A percentile compares a stretch with the other conserved stretches of the same genome.
Evolutionary conservation across 78 protist species (phyloP).

Genomic region (Cavenderia fasciculata): DNA sequence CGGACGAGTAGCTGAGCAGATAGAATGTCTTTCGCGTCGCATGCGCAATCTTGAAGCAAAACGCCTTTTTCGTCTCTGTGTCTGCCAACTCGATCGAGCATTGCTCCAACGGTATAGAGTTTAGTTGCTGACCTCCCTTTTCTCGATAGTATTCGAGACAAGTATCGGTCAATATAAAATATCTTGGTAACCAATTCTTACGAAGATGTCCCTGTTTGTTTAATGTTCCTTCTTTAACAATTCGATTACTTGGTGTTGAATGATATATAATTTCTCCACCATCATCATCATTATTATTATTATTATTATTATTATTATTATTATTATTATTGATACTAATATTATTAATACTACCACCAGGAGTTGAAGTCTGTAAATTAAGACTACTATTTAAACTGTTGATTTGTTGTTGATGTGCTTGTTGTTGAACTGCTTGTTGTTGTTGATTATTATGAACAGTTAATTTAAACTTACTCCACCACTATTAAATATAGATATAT

Average conservation of each 20-base stretch:
- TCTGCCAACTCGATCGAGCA: constrained; percentile 63
- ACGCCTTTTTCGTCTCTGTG: constrained; percentile 37
- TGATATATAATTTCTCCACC: constrained; percentile 14
- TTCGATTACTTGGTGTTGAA: constrained; percentile 1
- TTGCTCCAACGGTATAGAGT: constrained; percentile 30
- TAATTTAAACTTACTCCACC: too few species aligned
- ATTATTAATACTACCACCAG: too few species aligned
- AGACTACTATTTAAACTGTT: too few species aligned
- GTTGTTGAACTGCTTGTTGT: too few species aligned
- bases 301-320: neutral
- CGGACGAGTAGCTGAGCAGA: constrained; percentile 13
- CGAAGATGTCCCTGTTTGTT: constrained; percentile 74
- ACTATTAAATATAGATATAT: too few species aligned
- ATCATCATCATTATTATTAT: constrained; percentile 11
- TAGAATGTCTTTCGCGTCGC: constrained; percentile 43
- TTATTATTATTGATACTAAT: neutral
- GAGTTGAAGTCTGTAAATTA: too few species aligned
- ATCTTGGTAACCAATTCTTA: constrained; percentile 72
- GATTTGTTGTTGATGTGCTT: too few species aligned
- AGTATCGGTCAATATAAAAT: constrained; percentile 43
- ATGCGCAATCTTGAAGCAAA: constrained; percentile 63
- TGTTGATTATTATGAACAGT: too few species aligned
- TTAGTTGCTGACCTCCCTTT: constrained; percentile 10
- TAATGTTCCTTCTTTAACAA: constrained; percentile 53
- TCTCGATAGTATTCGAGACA: constrained; percentile 50